Evolutionary conservation across 192 early-diverging fungal species (phyloP).

Genomic region (Linnemannia schmuckeri): DNA sequence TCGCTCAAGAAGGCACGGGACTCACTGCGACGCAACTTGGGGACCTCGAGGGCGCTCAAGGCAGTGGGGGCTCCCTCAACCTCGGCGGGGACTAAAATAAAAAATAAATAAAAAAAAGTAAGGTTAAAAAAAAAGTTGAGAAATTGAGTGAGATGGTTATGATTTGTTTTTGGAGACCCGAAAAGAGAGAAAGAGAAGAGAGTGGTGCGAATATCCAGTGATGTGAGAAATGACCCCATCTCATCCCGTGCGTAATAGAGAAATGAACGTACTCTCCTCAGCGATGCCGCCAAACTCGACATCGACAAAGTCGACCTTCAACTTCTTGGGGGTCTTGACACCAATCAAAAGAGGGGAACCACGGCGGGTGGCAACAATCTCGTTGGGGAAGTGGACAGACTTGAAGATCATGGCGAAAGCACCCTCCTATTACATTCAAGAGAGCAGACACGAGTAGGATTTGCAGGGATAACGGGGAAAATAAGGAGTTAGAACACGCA

Average conservation of each 20-base stretch:
- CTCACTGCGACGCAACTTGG: constrained; percentile 84
- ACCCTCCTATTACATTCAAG: constrained; percentile 74
- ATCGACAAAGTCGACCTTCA: constrained; percentile 99
- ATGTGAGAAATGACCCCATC: not conserved
- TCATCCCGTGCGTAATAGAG: not conserved
- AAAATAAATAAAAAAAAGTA: constrained; percentile 2
- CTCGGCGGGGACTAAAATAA: constrained; percentile 76
- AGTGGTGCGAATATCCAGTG: not conserved
- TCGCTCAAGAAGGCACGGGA: constrained; percentile 95
- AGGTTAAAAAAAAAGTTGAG: not conserved
- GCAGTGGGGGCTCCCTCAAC: constrained; percentile 54
- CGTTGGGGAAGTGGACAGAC: constrained; percentile 93
- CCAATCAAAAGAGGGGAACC: constrained; percentile 98
- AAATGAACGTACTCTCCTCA: constrained; percentile 13
- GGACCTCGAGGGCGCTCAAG: constrained; percentile 60
- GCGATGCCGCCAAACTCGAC: constrained; percentile 84
- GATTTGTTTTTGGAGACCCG: not conserved
- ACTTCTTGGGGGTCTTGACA: constrained; percentile 97
- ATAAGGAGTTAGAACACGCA: too few species aligned
- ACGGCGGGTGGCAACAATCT: constrained; percentile 95
- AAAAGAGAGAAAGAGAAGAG: not conserved
- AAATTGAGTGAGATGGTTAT: not conserved
- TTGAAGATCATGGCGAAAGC: constrained; percentile 98
- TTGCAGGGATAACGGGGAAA: too few species aligned
- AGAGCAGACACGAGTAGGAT: not conserved